A percentile compares a stretch with the other conserved stretches of the same genome.
Evolutionary conservation across 176 grass and related monocot species (phyloP).

Genomic region (Cenchrus americanus): DNA sequence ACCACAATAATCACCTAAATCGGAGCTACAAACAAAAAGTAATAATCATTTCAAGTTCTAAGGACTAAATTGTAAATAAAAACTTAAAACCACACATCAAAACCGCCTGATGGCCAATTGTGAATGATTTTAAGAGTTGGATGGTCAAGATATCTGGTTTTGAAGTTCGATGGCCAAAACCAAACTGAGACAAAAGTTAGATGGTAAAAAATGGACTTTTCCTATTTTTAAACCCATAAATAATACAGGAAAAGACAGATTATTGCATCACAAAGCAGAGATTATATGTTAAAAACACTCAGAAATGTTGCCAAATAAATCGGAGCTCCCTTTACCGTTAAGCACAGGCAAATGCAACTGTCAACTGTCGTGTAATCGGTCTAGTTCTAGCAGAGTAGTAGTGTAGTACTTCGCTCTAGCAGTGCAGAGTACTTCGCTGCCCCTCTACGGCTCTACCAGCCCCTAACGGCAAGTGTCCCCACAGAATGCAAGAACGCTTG

Average conservation of each 20-base stretch:
- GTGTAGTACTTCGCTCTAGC: not conserved
- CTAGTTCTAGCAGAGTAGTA: not conserved
- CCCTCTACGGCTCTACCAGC: not conserved
- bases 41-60: too few relatives aligned
- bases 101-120: too few relatives aligned
- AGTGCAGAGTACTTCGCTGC: not conserved
- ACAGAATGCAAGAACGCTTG: slow-evolving; percentile 27
- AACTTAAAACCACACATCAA: too few relatives aligned
- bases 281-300: too few relatives aligned
- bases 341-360: not conserved
- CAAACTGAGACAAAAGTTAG: too few relatives aligned
- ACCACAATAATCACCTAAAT: too few relatives aligned
- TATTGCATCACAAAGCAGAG: not conserved
- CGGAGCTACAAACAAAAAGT: too few relatives aligned
- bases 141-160: too few relatives aligned
- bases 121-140: too few relatives aligned
- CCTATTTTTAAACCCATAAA: not conserved
- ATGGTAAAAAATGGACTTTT: too few relatives aligned
- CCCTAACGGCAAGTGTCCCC: slow-evolving; percentile 19
- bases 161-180: too few relatives aligned
- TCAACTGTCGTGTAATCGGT: not conserved
- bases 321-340: not conserved
- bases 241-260: not conserved
- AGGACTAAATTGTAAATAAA: too few relatives aligned
- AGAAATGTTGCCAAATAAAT: not conserved